A percentile compares a stretch with the other conserved stretches of the same genome.
Evolutionary conservation across 495 filamentous ascomycete genomes (phyloP).

Genomic region (Melanomma pulvis-pyrius): DNA sequence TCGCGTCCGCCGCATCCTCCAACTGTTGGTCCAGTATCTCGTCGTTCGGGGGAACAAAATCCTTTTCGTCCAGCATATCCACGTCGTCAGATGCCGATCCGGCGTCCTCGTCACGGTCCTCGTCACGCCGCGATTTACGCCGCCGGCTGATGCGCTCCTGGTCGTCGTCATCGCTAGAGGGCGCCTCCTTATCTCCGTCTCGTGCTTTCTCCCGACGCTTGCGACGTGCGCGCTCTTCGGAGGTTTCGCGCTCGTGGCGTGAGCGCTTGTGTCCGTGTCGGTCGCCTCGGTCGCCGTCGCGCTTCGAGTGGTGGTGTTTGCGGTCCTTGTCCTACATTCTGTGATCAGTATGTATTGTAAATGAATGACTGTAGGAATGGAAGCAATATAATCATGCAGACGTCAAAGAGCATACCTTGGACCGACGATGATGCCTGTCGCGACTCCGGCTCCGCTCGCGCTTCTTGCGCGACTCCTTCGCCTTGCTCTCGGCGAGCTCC

Average conservation of each 20-base stretch:
- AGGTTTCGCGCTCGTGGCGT: constrained; percentile 50
- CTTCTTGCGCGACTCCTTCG: constrained; percentile 32
- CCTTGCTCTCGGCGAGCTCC: constrained; percentile 44
- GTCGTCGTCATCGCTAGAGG: constrained; percentile 29
- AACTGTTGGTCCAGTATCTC: constrained; percentile 44
- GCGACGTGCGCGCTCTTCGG: constrained; percentile 30
- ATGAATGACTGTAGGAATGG: background rate
- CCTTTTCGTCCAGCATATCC: constrained; percentile 8
- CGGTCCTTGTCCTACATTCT: constrained; percentile 27
- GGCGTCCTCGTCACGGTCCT: constrained; percentile 37
- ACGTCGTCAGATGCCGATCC: constrained; percentile 14
- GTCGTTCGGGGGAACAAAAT: constrained; percentile 45
- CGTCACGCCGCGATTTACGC: constrained; percentile 15
- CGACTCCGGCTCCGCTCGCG: constrained; percentile 38
- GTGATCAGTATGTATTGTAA: background rate
- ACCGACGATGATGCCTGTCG: constrained; percentile 29
- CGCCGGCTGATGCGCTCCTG: constrained; percentile 14
- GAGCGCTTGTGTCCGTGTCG: constrained; percentile 60
- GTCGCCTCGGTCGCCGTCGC: constrained; percentile 46
- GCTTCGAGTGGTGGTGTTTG: constrained; percentile 52
- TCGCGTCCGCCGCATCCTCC: constrained; percentile 28
- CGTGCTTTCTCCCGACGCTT: constrained; percentile 46
- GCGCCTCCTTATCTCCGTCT: constrained; percentile 42
- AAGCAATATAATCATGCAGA: no score
- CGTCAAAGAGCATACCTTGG: constrained; percentile 21